Evolutionary conservation across 495 filamentous ascomycete genomes (phyloP), one percentile per base, ranked within the genome.

Genomic region (Geopyxis carbonaria): DNA sequence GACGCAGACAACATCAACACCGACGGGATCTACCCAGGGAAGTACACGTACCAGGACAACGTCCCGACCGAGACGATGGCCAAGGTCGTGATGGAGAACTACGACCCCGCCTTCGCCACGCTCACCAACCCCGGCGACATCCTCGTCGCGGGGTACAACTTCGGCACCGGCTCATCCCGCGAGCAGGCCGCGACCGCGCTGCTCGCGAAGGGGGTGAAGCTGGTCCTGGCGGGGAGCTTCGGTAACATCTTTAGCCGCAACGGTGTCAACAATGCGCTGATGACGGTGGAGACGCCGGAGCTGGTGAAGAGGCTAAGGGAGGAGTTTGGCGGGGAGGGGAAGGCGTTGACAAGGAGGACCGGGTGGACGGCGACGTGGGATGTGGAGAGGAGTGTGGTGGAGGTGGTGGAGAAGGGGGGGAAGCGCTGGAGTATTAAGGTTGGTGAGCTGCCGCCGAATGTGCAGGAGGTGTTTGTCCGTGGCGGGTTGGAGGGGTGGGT

Each of bases 151-250:
- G 86, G 86, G 5, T 92, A 77, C 65, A 93, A 92, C 64, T 93
- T 95, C 47, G 85, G 87, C 21, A 86, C 78, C 46, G 87, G 84
- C 2, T 66, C 58, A 43, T 83, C 75, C 0, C 61, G 86, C 22
- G 86, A 94, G 50, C 87, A 95, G 58, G 84, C 84, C 2, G 84
- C 85, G 0, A 93, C 87, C 0, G 76, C 86, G 0, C 78, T 94
- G 38, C 66, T 93, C 0, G 87, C 87, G 0, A 82, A 79, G 58
- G 55, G 78, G 45, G 91, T 95, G 38, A 78, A 74, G 0, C 65
- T 95, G 0, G 84, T 93, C 9, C 75, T 92, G 0, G 66, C 80
- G 0, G 84, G 82, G 8, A 84, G 76, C 59, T 89, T 93, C 48
- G 75, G 80, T 2, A 93, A 87, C 53, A 93, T 91, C 46, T 93